Conservation (phyloP, 73 alveolate genomes). For the Tetrahymena elliotti region DNA sequence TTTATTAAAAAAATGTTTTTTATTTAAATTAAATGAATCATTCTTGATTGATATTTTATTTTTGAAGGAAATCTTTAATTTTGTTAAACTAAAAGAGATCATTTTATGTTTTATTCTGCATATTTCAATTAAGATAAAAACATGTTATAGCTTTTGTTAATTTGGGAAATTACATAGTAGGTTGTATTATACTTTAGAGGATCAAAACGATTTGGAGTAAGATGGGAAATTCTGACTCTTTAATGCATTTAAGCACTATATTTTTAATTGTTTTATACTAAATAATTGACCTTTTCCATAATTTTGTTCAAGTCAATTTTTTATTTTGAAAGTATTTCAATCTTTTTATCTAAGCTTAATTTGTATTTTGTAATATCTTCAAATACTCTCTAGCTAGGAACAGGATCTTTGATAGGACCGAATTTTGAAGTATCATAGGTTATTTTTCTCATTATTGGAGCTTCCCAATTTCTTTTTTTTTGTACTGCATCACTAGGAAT, state of each 20-base stretch:
- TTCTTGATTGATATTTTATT: too few species aligned
- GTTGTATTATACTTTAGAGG: not conserved
- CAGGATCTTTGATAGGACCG: not conserved
- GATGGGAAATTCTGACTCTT: not conserved
- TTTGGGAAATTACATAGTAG: not conserved
- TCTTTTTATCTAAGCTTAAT: not conserved
- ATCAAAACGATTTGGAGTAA: not conserved
- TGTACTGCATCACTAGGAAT: not conserved
- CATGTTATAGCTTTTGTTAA: not conserved
- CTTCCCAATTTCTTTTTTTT: not conserved
- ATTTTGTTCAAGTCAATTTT: not conserved
- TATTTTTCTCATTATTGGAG: not conserved
- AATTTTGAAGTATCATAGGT: not conserved
- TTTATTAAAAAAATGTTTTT: too few species aligned
- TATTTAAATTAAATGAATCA: too few species aligned
- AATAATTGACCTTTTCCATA: not conserved
- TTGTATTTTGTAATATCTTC: not conserved
- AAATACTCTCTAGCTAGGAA: not conserved
- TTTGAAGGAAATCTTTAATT: not conserved
- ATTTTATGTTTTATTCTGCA: not conserved
- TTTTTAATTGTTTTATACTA: not conserved
- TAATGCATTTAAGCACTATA: not conserved
- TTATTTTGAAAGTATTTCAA: not conserved
- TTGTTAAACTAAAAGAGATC: not conserved
- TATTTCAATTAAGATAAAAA: not conserved